Conservation (phyloP, 1,284 basidiomycete genomes). For the Ustilago bromivora region DNA sequence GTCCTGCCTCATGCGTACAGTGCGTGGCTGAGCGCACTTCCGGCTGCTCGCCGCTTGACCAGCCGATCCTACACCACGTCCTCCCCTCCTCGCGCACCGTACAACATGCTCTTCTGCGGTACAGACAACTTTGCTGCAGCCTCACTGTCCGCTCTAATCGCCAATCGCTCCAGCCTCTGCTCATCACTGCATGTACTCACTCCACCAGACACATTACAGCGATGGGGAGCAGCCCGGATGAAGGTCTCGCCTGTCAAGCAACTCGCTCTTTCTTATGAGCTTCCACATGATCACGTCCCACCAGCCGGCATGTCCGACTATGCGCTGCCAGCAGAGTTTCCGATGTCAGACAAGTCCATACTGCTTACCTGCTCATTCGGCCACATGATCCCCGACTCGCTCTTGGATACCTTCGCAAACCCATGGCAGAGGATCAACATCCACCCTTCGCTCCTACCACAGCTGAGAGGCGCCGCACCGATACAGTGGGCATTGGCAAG, state of each 20-base stretch:
- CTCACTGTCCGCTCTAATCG: slow-evolving; percentile 36
- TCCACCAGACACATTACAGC: slow-evolving; percentile 72
- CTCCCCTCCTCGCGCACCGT: slow-evolving; percentile 36
- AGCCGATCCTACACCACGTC: neutral
- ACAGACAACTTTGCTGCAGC: slow-evolving; percentile 59
- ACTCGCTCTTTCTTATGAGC: slow-evolving; percentile 36
- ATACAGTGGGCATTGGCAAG: slow-evolving; percentile 82
- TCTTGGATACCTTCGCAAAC: slow-evolving; percentile 77
- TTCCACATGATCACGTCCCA: slow-evolving; percentile 45
- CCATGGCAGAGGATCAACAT: slow-evolving; percentile 82
- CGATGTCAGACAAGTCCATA: slow-evolving; percentile 69
- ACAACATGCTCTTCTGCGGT: slow-evolving; percentile 67
- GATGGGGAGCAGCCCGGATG: slow-evolving; percentile 63
- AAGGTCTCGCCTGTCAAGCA: slow-evolving; percentile 57
- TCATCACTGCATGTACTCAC: slow-evolving; percentile 74
- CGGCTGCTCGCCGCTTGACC: neutral
- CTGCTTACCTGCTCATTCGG: slow-evolving; percentile 93
- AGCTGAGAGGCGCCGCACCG: slow-evolving; percentile 90
- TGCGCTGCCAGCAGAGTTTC: slow-evolving; percentile 11
- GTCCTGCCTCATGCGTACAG: neutral
- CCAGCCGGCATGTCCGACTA: slow-evolving; percentile 33
- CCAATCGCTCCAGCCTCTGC: slow-evolving; percentile 5
- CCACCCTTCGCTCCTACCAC: slow-evolving; percentile 88
- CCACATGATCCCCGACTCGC: slow-evolving; percentile 79
- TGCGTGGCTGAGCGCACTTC: neutral